These are phyloP conservation scores for Orbilia oligospora DNA, from an alignment of 2,329 filamentous ascomycete species.

Conservation along the genomic window DNA sequence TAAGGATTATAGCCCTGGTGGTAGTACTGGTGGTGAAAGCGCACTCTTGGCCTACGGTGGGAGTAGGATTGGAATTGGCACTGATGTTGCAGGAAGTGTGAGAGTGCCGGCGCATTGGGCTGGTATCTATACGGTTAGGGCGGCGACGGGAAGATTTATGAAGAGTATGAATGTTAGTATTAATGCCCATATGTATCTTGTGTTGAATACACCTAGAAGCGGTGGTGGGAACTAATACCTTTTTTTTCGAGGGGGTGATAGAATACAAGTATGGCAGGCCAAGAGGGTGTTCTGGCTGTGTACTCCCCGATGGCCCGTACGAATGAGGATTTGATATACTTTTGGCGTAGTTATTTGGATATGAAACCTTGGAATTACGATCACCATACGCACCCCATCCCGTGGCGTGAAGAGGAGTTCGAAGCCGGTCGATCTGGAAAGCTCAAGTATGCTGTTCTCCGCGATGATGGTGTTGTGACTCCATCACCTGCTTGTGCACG, in stretches of 20 bases:
- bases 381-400: constrained; percentile 85
- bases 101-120: constrained; percentile 89
- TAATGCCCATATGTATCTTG: not conserved
- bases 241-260: constrained; percentile 65
- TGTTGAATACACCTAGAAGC: not conserved
- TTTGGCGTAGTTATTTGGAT: constrained; percentile 80
- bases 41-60: constrained; percentile 85
- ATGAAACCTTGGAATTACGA: constrained; percentile 94
- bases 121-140: constrained; percentile 87
- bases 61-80: constrained; percentile 89
- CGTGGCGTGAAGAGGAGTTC: constrained; percentile 78
- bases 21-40: constrained; percentile 87
- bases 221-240: not conserved
- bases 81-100: constrained; percentile 91
- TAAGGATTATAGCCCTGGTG: constrained; percentile 85
- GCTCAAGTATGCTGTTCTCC: constrained; percentile 75
- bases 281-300: constrained; percentile 89
- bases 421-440: constrained; percentile 71
- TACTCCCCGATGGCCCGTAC: constrained; percentile 95
- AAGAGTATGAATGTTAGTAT: constrained; percentile 75
- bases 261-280: constrained; percentile 85
- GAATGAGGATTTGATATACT: constrained; percentile 84
- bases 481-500: constrained; percentile 86
- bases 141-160: constrained; percentile 90
- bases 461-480: constrained; percentile 85